Evolutionary conservation across 2,329 filamentous ascomycete species (phyloP), one percentile per base, ranked within the genome.

Genomic region (Microdochium paspali): DNA sequence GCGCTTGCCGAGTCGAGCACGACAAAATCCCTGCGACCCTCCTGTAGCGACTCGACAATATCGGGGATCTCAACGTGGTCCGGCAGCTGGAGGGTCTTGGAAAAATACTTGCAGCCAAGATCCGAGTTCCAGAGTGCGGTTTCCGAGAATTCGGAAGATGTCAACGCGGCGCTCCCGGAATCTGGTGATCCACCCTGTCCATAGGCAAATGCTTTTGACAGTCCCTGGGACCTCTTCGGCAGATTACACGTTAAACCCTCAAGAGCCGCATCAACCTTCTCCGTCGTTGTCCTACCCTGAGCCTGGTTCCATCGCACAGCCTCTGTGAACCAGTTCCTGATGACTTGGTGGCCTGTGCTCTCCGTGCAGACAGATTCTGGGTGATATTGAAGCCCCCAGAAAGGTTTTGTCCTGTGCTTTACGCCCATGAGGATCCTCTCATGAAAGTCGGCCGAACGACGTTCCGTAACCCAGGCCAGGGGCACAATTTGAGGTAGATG

Each of bases 331-430:
- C 90, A 95, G 57, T 87, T 88, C 45, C 65, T 65, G 30, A 95
- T 71, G 24, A 95, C 71, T 13, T 69, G 67, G 20, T 74, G 77
- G 1, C 85, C 83, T 50, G 77, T 75, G 3, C 72, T 66, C 32
- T 87, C 85, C 3, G 90, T 94, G 62, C 89, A 95, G 13, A 89
- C 79, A 0, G 88, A 95, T 63, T 96, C 90, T 0, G 90, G 90
- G 59, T 95, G 90, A 57, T 93, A 95, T 60, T 95, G 90, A 18
- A 95, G 73, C 0, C 86, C 90, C 83, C 86, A 94, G 53, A 91
- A 86, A 0, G 90, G 90, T 53, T 80, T 83, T 1, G 53, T 59
- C 18, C 61, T 66, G 61, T 95, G 89, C 52, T 74, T 79, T 15
- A 84, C 80, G 0, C 78, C 87, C 87, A 94, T 94, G n/a, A 93